Evolutionary conservation across 1,284 basidiomycete species (phyloP).

Genomic region (Apiotrichum akiyoshidainum): DNA sequence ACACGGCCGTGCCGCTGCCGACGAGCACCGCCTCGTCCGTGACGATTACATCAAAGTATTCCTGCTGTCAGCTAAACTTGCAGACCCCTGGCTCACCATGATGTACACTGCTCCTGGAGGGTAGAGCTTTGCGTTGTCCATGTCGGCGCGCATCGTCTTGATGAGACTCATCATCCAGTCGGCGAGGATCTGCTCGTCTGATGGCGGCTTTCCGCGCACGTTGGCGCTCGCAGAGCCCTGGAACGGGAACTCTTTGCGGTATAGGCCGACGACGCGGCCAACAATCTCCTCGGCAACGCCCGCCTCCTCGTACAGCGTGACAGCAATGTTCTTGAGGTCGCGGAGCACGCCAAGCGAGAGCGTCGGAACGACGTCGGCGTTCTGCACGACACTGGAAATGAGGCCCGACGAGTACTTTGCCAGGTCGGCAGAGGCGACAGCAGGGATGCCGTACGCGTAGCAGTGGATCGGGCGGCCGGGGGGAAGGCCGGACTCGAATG

Average conservation of each 20-base stretch:
- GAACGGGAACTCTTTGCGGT: constrained; percentile 28
- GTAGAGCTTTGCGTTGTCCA: constrained; percentile 52
- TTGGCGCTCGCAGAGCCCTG: neutral
- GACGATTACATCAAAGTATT: constrained; percentile 51
- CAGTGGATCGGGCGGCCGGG: constrained; percentile 54
- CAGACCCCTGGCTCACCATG: constrained; percentile 30
- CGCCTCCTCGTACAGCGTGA: constrained; percentile 50
- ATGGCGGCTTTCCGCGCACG: constrained; percentile 1
- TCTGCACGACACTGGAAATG: constrained; percentile 53
- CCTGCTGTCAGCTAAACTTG: constrained; percentile 28
- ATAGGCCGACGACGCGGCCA: constrained; percentile 47
- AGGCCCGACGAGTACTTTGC: constrained; percentile 51
- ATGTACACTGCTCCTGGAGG: constrained; percentile 47
- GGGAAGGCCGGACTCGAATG: constrained; percentile 50
- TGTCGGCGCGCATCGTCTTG: constrained; percentile 52
- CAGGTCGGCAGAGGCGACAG: constrained; percentile 53
- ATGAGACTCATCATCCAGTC: constrained; percentile 52
- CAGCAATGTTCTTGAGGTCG: constrained; percentile 54
- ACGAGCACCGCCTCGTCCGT: constrained; percentile 22
- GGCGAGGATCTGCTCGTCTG: constrained; percentile 29
- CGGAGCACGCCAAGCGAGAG: constrained; percentile 53
- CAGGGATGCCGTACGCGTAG: constrained; percentile 53
- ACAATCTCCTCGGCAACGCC: constrained; percentile 55
- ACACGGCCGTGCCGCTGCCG: constrained; percentile 4
- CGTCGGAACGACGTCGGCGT: constrained; percentile 41